phyloP scores from a whole-genome alignment of 2,329 filamentous ascomycete species.

The Alternaria sp. region DNA sequence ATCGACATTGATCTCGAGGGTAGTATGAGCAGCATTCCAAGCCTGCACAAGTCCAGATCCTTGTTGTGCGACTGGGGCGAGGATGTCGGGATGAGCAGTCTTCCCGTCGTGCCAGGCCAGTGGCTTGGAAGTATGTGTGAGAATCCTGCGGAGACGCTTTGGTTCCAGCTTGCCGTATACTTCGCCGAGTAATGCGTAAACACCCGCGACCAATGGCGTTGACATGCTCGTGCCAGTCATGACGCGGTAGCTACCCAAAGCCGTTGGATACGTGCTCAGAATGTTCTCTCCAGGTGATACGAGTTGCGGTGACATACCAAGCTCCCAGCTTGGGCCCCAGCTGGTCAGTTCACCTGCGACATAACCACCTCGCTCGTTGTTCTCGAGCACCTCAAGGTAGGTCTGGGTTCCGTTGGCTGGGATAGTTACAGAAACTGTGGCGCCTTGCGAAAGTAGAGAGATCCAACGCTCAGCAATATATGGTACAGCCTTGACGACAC shows the following conservation, averaged over 20 bases:
- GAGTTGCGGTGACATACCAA: slow-evolving; percentile 65
- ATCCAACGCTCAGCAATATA: slow-evolving; percentile 23
- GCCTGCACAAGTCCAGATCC: slow-evolving; percentile 32
- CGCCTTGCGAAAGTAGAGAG: slow-evolving; percentile 20
- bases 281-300: slow-evolving; percentile 67
- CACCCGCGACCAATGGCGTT: slow-evolving; percentile 26
- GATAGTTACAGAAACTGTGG: slow-evolving; percentile 23
- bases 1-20: slow-evolving; percentile 20
- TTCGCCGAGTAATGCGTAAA: slow-evolving; percentile 28
- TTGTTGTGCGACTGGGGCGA: slow-evolving; percentile 36
- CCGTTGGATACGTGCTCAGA: slow-evolving; percentile 64
- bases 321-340: slow-evolving; percentile 70
- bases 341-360: slow-evolving; percentile 44
- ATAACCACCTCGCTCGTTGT: slow-evolving; percentile 22
- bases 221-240: slow-evolving; percentile 67
- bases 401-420: slow-evolving; percentile 16
- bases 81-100: slow-evolving; percentile 7
- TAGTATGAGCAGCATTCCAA: slow-evolving; percentile 26
- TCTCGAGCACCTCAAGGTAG: slow-evolving; percentile 25
- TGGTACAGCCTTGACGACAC: slow-evolving; percentile 16
- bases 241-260: slow-evolving; percentile 58
- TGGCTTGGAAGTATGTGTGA: slow-evolving; percentile 28
- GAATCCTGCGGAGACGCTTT: slow-evolving; percentile 20
- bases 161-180: slow-evolving; percentile 28
- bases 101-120: slow-evolving; percentile 26